Conservation (phyloP, 106 monocot genomes). For the Phalaenopsis equestris region DNA sequence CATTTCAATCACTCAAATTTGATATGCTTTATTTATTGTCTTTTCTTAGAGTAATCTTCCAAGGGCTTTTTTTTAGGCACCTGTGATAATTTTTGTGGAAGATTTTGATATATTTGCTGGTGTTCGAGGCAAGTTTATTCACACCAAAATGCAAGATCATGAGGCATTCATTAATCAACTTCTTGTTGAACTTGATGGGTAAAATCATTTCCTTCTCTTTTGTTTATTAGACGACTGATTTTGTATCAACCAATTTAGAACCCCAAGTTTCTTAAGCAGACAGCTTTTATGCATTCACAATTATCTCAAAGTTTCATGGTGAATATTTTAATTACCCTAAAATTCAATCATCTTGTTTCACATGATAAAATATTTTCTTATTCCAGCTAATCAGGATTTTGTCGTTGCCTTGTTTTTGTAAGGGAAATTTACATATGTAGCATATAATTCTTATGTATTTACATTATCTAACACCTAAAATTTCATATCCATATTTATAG, state of each 20-base stretch:
- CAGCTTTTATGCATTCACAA: neutral
- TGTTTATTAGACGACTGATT: neutral
- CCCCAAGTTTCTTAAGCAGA: neutral
- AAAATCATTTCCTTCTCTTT: slow-evolving; percentile 6
- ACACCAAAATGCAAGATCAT: slow-evolving; percentile 84
- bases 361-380: neutral
- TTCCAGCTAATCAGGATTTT: neutral
- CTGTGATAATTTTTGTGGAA: slow-evolving; percentile 86
- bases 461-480: too few species aligned
- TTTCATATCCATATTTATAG: too few species aligned
- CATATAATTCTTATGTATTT: too few species aligned
- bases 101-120: slow-evolving; percentile 93
- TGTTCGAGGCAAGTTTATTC: slow-evolving; percentile 78
- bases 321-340: neutral
- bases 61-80: slow-evolving; percentile 45
- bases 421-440: too few species aligned
- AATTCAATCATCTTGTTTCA: neutral
- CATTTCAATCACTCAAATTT: neutral
- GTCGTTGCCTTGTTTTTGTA: neutral
- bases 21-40: neutral
- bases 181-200: slow-evolving; percentile 94
- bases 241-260: neutral
- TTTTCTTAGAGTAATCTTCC: slow-evolving; percentile 12
- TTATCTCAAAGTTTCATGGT: neutral
- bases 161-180: slow-evolving; percentile 93